phyloP scores from a whole-genome alignment of 1,139 yeast genomes.

The Magnusiomyces suaveolens region DNA sequence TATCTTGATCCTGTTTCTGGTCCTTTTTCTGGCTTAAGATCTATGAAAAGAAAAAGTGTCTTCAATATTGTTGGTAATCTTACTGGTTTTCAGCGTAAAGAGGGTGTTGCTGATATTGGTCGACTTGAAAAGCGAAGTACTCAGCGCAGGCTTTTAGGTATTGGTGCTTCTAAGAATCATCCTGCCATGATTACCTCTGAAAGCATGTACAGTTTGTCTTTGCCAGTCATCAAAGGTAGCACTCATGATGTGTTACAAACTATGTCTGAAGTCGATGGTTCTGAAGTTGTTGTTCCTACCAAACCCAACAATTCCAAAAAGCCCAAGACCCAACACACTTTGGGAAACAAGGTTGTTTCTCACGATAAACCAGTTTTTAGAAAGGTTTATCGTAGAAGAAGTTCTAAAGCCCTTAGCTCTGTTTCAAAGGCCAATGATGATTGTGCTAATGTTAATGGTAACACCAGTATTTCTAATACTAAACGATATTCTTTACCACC shows the following conservation, averaged over 20 bases:
- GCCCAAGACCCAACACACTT: neutral
- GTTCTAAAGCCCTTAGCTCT: neutral
- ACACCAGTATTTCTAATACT: neutral
- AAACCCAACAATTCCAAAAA: no score
- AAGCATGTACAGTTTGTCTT: slow-evolving; percentile 3
- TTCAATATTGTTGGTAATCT: neutral
- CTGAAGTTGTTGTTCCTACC: no score
- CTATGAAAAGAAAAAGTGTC: neutral
- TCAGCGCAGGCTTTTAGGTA: neutral
- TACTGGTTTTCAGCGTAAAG: neutral
- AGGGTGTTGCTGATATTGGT: neutral
- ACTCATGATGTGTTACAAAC: neutral
- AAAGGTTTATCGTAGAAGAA: neutral
- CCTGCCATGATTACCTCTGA: slow-evolving; percentile 1
- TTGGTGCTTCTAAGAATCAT: neutral
- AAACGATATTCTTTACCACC: slow-evolving; percentile 4
- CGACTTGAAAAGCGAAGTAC: neutral
- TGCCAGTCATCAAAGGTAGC: slow-evolving; percentile 1
- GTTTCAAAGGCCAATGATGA: no score
- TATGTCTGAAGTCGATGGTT: neutral
- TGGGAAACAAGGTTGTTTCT: neutral
- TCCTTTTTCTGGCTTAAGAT: no score
- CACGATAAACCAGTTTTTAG: neutral
- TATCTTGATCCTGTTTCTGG: slow-evolving; percentile 9
- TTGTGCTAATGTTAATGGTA: neutral